Percentiles rank a stretch among this genome's conserved stretches.
phyloP scores from a whole-genome alignment of 768 basidiomycete species.

The Neoboletus brunneissimus region DNA sequence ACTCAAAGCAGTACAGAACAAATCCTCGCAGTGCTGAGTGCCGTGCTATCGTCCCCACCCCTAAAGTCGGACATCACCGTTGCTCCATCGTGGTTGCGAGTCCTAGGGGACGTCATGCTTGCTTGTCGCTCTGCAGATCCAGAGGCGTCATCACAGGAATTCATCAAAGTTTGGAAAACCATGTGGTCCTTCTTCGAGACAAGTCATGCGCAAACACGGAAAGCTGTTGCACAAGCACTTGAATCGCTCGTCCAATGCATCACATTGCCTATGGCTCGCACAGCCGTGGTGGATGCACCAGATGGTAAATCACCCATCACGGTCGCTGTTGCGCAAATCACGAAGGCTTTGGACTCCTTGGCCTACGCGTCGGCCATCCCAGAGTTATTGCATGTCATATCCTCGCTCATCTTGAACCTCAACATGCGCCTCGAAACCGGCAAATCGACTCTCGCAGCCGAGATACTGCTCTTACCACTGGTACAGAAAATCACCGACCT shows the following conservation, averaged over 20 bases:
- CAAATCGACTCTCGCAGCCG: slow-evolving; percentile 56
- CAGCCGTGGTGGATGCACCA: slow-evolving; percentile 46
- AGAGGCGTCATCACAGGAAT: slow-evolving; percentile 49
- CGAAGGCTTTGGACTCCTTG: slow-evolving; percentile 69
- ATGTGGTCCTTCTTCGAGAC: slow-evolving; percentile 80
- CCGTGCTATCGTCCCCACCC: slow-evolving; percentile 68
- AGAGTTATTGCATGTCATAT: slow-evolving; percentile 71
- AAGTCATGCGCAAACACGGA: slow-evolving; percentile 55
- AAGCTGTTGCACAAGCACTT: slow-evolving; percentile 62
- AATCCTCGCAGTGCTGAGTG: slow-evolving; percentile 58
- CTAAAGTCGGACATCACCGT: slow-evolving; percentile 64
- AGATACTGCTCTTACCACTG: slow-evolving; percentile 65
- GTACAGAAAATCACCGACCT: slow-evolving; percentile 72
- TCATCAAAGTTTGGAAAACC: slow-evolving; percentile 68
- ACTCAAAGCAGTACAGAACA: slow-evolving; percentile 50
- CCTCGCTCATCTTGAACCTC: slow-evolving; percentile 64
- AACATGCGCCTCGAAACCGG: slow-evolving; percentile 44
- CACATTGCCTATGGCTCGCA: slow-evolving; percentile 54
- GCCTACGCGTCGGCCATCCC: slow-evolving; percentile 73
- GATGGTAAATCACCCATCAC: slow-evolving; percentile 54
- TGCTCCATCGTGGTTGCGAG: slow-evolving; percentile 74
- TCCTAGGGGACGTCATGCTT: slow-evolving; percentile 71
- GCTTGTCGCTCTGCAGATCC: slow-evolving; percentile 54
- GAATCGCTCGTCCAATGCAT: slow-evolving; percentile 68
- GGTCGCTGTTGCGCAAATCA: slow-evolving; percentile 59